Conservation (phyloP, 176 grass and related monocot genomes). For the Triticum monococcum region DNA sequence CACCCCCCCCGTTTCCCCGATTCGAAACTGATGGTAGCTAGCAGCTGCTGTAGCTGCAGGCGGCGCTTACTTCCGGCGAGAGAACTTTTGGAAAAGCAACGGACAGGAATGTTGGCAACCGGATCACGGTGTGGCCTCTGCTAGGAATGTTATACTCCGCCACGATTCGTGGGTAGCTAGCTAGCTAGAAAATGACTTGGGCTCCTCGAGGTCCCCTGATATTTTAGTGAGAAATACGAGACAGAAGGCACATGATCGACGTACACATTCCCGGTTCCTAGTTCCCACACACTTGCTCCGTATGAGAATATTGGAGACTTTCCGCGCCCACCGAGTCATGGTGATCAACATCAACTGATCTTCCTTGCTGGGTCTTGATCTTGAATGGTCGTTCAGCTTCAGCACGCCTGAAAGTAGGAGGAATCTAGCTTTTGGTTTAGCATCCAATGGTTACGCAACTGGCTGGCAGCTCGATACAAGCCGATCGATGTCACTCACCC, state of each 20-base stretch:
- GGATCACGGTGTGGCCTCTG: background rate
- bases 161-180: background rate
- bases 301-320: background rate
- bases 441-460: background rate
- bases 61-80: no score
- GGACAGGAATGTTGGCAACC: background rate
- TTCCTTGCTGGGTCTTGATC: background rate
- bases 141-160: background rate
- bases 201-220: background rate
- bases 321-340: background rate
- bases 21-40: background rate
- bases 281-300: background rate
- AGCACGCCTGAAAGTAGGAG: background rate
- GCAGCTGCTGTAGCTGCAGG: background rate
- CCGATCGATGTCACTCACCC: background rate
- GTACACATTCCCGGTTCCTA: background rate
- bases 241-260: background rate
- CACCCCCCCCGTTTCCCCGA: background rate
- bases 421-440: background rate
- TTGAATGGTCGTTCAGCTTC: background rate
- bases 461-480: background rate
- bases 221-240: background rate
- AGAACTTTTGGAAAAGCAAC: no score
- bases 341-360: background rate
- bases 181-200: background rate